Percentiles rank a stretch among this genome's conserved stretches.
Conservation (phyloP, 768 basidiomycete genomes). For the Leccinum longicurvipes region DNA sequence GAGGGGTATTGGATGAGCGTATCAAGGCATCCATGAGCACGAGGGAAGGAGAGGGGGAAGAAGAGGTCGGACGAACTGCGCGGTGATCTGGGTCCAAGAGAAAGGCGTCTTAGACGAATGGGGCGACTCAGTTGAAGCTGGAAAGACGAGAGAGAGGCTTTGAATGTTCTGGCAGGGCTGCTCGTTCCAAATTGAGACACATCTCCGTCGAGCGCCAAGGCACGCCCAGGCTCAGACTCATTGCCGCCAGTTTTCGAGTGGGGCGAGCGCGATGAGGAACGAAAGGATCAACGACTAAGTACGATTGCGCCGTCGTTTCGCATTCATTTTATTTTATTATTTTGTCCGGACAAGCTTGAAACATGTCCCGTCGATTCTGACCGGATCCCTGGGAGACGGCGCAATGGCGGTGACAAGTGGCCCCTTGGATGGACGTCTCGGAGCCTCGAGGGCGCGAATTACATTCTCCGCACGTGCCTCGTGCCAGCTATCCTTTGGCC, state of each 20-base stretch:
- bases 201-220: conserved; percentile 12
- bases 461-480: not conserved
- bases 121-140: conserved; percentile 13
- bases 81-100: not conserved
- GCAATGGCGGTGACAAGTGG: conserved; percentile 17
- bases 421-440: not conserved
- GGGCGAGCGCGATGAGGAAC: not conserved
- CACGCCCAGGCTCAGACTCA: not conserved
- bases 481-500: not conserved
- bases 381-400: conserved; percentile 28
- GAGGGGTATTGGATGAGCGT: conserved; percentile 16
- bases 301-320: not conserved
- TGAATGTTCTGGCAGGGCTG: conserved; percentile 6
- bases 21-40: conserved; percentile 19
- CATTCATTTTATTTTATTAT: not conserved
- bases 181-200: conserved; percentile 26
- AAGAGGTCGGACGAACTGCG: not conserved
- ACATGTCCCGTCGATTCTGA: not conserved
- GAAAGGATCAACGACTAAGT: not conserved
- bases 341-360: not conserved
- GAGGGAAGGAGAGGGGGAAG: not conserved
- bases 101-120: conserved; percentile 7
- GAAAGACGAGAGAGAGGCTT: not conserved
- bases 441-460: not conserved
- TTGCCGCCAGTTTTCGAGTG: not conserved